Evolutionary conservation across 2,329 filamentous ascomycete genomes (phyloP).

Genomic region (Remersonia thermophila): DNA sequence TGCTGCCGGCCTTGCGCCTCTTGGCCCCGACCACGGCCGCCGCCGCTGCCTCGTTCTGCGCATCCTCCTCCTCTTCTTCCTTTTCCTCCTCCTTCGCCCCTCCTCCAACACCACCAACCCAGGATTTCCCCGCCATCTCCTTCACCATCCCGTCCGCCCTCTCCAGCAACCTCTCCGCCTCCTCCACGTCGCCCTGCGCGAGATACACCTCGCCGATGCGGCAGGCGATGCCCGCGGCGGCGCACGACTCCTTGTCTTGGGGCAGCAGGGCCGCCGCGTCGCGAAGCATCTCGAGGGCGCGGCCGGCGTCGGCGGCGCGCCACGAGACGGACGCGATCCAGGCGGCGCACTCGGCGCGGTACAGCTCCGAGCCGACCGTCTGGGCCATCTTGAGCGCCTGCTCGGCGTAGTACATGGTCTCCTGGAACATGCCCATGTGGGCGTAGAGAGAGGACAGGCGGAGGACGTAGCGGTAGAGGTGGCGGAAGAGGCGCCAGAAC

Average conservation of each 20-base stretch:
- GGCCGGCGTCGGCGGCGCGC: constrained; percentile 45
- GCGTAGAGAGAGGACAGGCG: constrained; percentile 69
- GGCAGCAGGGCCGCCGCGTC: constrained; percentile 42
- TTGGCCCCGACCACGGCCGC: constrained; percentile 24
- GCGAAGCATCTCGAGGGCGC: constrained; percentile 42
- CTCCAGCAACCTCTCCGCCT: constrained; percentile 31
- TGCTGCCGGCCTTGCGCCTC: constrained; percentile 24
- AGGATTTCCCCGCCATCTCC: constrained; percentile 17
- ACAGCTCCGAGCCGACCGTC: constrained; percentile 50
- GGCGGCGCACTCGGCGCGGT: constrained; percentile 40
- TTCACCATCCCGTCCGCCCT: constrained; percentile 37
- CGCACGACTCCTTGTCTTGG: constrained; percentile 30
- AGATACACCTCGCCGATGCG: constrained; percentile 44
- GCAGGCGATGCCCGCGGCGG: constrained; percentile 37
- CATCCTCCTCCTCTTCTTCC: neutral
- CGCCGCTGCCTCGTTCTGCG: neutral
- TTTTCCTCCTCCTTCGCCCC: neutral
- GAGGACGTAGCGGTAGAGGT: constrained; percentile 57
- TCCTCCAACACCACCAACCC: too few relatives aligned
- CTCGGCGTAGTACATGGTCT: constrained; percentile 79
- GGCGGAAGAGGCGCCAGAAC: constrained; percentile 69
- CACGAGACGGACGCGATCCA: constrained; percentile 45
- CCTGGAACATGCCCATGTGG: constrained; percentile 74
- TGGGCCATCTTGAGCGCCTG: constrained; percentile 68
- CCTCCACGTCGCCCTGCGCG: constrained; percentile 33